Evolutionary conservation across 495 filamentous ascomycete species (phyloP).

Genomic region (Eremomyces bilateralis): DNA sequence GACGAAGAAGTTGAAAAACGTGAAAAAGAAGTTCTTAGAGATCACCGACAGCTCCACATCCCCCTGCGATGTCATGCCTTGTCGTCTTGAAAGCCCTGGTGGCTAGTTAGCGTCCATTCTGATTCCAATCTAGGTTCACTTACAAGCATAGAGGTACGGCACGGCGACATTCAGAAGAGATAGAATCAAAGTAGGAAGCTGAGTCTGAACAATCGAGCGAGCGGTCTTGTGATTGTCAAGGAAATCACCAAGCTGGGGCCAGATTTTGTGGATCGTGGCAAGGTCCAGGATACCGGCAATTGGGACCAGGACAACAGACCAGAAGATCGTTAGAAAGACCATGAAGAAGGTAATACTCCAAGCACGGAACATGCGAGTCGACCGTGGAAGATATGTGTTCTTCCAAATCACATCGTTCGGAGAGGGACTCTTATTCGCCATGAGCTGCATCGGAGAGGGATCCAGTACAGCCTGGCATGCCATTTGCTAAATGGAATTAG

Average conservation of each 20-base stretch:
- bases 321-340: slow-evolving; percentile 62
- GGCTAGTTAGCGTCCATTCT: slow-evolving; percentile 1
- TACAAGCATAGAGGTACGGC: slow-evolving; percentile 85
- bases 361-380: slow-evolving; percentile 45
- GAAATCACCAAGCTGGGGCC: slow-evolving; percentile 43
- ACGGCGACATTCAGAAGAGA: slow-evolving; percentile 75
- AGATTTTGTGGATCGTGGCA: slow-evolving; percentile 50
- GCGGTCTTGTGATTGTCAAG: slow-evolving; percentile 44
- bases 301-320: slow-evolving; percentile 66
- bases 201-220: slow-evolving; percentile 62
- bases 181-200: slow-evolving; percentile 62
- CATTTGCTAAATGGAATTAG: slow-evolving; percentile 48
- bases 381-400: slow-evolving; percentile 72
- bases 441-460: slow-evolving; percentile 62
- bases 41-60: slow-evolving; percentile 91
- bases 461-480: slow-evolving; percentile 83
- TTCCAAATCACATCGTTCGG: slow-evolving; percentile 80
- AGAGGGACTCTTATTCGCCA: slow-evolving; percentile 66
- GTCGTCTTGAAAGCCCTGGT: slow-evolving; percentile 52
- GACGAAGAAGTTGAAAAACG: slow-evolving; percentile 96
- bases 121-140: slow-evolving; percentile 8
- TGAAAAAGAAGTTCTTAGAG: slow-evolving; percentile 98
- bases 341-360: slow-evolving; percentile 74
- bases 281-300: slow-evolving; percentile 59
- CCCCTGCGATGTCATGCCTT: slow-evolving; percentile 85